These are phyloP conservation scores for Chrysoporthe deuterocubensis DNA, from an alignment of 2,329 filamentous ascomycete species.

Conservation along the genomic window DNA sequence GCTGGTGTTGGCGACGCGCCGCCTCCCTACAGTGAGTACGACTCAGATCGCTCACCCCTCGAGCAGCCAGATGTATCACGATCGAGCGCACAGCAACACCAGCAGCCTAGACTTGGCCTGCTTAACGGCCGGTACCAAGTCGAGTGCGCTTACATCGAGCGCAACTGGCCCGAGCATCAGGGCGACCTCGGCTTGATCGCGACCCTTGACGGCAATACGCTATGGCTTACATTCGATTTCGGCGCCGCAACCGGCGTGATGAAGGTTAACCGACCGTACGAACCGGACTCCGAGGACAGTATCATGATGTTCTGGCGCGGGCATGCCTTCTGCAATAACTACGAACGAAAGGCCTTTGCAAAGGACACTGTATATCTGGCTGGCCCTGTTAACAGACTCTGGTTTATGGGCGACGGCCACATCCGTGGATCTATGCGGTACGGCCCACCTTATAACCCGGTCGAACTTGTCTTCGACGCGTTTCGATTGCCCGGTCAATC, in stretches of 20 bases:
- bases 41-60: slow-evolving; percentile 27
- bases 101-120: slow-evolving; percentile 36
- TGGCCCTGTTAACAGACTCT: slow-evolving; percentile 38
- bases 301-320: slow-evolving; percentile 45
- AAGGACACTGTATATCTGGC: slow-evolving; percentile 32
- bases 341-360: slow-evolving; percentile 25
- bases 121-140: slow-evolving; percentile 53
- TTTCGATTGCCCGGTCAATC: slow-evolving; percentile 33
- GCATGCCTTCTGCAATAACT: slow-evolving; percentile 36
- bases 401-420: slow-evolving; percentile 43
- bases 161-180: slow-evolving; percentile 34
- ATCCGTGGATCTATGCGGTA: slow-evolving; percentile 37
- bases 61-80: slow-evolving; percentile 21
- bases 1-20: slow-evolving; percentile 3
- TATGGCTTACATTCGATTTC: slow-evolving; percentile 53
- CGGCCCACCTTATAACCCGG: slow-evolving; percentile 31
- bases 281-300: slow-evolving; percentile 34
- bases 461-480: slow-evolving; percentile 37
- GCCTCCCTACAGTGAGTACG: slow-evolving; percentile 28
- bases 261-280: slow-evolving; percentile 42
- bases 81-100: slow-evolving; percentile 24
- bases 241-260: slow-evolving; percentile 48
- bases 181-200: slow-evolving; percentile 42
- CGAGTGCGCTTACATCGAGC: slow-evolving; percentile 33
- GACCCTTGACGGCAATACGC: slow-evolving; percentile 42